These are phyloP conservation scores for Nematodospora anomalae DNA, from an alignment of 1,139 yeast genomes.

Conservation along the genomic window DNA sequence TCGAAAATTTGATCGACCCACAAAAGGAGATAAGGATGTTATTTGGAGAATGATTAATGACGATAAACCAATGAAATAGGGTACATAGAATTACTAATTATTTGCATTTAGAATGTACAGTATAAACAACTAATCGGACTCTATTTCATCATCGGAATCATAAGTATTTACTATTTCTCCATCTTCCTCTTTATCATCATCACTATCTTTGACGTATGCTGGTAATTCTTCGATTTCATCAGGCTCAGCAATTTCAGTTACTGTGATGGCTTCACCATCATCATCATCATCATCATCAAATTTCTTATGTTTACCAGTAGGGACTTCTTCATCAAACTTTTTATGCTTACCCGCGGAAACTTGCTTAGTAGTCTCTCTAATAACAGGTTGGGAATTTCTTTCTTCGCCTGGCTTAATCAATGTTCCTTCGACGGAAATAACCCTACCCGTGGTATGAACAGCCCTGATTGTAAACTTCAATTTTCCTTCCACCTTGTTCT, in stretches of 20 bases:
- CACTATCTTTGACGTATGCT: slow-evolving; percentile 19
- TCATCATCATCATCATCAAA: slow-evolving; percentile 40
- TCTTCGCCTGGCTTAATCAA: slow-evolving; percentile 63
- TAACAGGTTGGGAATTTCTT: slow-evolving; percentile 54
- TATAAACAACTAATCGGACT: slow-evolving; percentile 21
- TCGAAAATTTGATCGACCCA: slow-evolving; percentile 33
- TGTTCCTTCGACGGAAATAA: slow-evolving; percentile 85
- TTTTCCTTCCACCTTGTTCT: slow-evolving; percentile 76
- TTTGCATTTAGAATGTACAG: not conserved
- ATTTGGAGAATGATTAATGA: slow-evolving; percentile 77
- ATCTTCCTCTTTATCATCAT: slow-evolving; percentile 24
- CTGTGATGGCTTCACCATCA: slow-evolving; percentile 20
- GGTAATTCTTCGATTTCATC: slow-evolving; percentile 25
- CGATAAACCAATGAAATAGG: slow-evolving; percentile 37
- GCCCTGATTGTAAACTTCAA: slow-evolving; percentile 70
- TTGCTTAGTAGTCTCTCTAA: slow-evolving; percentile 21
- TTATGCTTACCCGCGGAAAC: slow-evolving; percentile 42
- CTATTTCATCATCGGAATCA: slow-evolving; percentile 29
- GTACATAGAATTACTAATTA: not conserved
- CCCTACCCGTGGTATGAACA: slow-evolving; percentile 75
- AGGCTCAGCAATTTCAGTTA: slow-evolving; percentile 28
- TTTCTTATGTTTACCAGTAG: slow-evolving; percentile 40
- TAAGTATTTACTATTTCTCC: slow-evolving; percentile 31
- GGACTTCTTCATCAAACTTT: slow-evolving; percentile 46
- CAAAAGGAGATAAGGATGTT: slow-evolving; percentile 53